Percentiles rank a stretch among this genome's conserved stretches.
Conservation (phyloP, 2,329 filamentous ascomycete species). For the Trichophyton mentagrophytes region DNA sequence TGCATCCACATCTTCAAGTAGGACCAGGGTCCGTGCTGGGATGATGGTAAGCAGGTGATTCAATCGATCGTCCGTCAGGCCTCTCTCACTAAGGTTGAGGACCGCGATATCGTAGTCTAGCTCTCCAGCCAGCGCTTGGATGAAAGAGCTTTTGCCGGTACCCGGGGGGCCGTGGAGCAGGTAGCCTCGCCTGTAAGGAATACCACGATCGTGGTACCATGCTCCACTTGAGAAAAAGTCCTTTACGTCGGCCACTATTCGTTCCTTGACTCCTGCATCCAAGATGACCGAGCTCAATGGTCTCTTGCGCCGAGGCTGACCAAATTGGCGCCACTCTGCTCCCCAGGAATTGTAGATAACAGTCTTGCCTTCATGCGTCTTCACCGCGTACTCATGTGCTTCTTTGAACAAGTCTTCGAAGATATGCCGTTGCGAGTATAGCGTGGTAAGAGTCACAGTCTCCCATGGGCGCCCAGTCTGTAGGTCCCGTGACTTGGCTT, state of each 20-base stretch:
- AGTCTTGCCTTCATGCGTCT: slow-evolving; percentile 81
- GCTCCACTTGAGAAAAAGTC: slow-evolving; percentile 67
- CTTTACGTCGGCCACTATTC: slow-evolving; percentile 64
- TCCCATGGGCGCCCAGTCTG: slow-evolving; percentile 84
- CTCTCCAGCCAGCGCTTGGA: slow-evolving; percentile 86
- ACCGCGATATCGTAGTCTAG: slow-evolving; percentile 87
- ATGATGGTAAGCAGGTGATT: slow-evolving; percentile 77
- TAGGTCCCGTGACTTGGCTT: slow-evolving; percentile 64
- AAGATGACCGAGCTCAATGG: slow-evolving; percentile 80
- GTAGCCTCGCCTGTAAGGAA: slow-evolving; percentile 83
- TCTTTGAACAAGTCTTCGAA: slow-evolving; percentile 85
- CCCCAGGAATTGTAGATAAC: slow-evolving; percentile 77
- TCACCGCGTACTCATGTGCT: slow-evolving; percentile 65
- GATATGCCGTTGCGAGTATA: slow-evolving; percentile 77
- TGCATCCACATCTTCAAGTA: slow-evolving; percentile 84
- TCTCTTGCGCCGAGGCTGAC: slow-evolving; percentile 71
- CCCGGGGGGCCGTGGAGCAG: slow-evolving; percentile 80
- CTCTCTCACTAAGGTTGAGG: slow-evolving; percentile 78
- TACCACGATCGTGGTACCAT: slow-evolving; percentile 91
- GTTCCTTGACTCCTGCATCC: slow-evolving; percentile 69
- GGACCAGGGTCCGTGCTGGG: slow-evolving; percentile 65
- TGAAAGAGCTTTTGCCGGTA: slow-evolving; percentile 90
- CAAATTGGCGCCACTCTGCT: slow-evolving; percentile 73
- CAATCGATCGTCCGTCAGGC: slow-evolving; percentile 77
- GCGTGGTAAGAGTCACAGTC: slow-evolving; percentile 78